phyloP scores from a whole-genome alignment of 1,139 yeast genomes.

The Candida sojae region DNA sequence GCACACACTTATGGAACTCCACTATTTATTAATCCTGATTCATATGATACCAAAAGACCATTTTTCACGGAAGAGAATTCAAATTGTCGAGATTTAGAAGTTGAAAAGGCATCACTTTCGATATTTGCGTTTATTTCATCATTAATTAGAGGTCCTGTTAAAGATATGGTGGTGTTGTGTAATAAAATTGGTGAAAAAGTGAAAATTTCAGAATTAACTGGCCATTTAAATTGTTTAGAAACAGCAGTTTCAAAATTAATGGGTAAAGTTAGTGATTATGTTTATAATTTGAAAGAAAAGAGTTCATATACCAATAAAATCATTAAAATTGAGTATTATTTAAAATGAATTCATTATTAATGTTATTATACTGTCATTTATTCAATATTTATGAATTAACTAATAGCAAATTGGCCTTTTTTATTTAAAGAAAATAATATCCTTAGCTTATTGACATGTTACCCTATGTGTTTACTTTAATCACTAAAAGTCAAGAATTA shows the following conservation, averaged over 20 bases:
- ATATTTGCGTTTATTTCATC: conserved; percentile 20
- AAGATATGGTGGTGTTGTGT: conserved; percentile 8
- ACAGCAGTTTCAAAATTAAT: too few species aligned
- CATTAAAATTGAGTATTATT: conserved; percentile 35
- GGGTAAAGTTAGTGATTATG: conserved; percentile 17
- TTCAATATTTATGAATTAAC: conserved; percentile 32
- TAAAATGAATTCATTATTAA: conserved; percentile 28
- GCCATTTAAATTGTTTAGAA: too few species aligned
- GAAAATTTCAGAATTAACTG: too few species aligned
- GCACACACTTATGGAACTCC: conserved; percentile 46
- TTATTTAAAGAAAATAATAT: conserved; percentile 30
- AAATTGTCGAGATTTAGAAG: conserved; percentile 15
- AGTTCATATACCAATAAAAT: conserved; percentile 26
- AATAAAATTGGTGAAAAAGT: conserved; percentile 1
- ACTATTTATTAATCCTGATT: conserved; percentile 25
- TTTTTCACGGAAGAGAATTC: conserved; percentile 14
- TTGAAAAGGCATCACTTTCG: conserved; percentile 18
- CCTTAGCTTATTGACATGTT: conserved; percentile 32
- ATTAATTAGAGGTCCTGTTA: conserved; percentile 17
- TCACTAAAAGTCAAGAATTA: conserved; percentile 22
- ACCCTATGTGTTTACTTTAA: conserved; percentile 35
- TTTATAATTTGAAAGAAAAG: conserved; percentile 26
- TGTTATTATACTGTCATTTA: conserved; percentile 34
- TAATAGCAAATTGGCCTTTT: conserved; percentile 25
- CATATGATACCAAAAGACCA: conserved; percentile 44